Percentiles rank a stretch among this genome's conserved stretches.
phyloP scores from a whole-genome alignment of 2,329 filamentous ascomycete species.

The Parastagonospora nodorum region DNA sequence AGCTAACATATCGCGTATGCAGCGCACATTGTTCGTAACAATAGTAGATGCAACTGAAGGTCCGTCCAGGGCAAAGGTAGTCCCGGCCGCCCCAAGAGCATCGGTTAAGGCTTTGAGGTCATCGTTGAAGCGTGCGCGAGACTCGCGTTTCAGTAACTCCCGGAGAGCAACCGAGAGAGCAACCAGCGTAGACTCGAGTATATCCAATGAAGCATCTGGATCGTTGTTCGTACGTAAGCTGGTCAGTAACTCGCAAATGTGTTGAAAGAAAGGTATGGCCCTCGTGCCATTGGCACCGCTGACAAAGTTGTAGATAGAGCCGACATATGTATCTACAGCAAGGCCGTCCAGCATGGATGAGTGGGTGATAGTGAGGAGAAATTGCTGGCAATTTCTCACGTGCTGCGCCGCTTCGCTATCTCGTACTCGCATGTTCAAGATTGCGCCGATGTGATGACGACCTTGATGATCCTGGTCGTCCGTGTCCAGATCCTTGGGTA shows the following conservation, averaged over 20 bases:
- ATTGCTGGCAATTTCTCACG: slow-evolving; percentile 11
- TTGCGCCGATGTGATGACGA: slow-evolving; percentile 30
- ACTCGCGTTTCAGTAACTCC: slow-evolving; percentile 25
- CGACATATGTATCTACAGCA: slow-evolving; percentile 42
- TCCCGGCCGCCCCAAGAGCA: slow-evolving; percentile 7
- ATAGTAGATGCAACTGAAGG: not conserved
- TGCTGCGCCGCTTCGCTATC: slow-evolving; percentile 3
- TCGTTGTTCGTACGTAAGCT: not conserved
- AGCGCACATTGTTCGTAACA: slow-evolving; percentile 4
- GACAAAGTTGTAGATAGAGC: slow-evolving; percentile 43
- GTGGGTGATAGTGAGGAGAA: slow-evolving; percentile 42
- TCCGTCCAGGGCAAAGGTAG: slow-evolving; percentile 1
- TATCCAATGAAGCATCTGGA: not conserved
- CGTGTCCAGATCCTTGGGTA: slow-evolving; percentile 39
- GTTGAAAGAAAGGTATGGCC: slow-evolving; percentile 39
- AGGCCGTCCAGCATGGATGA: slow-evolving; percentile 40
- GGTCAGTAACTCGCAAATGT: slow-evolving; percentile 20
- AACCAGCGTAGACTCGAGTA: slow-evolving; percentile 7
- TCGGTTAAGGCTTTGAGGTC: slow-evolving; percentile 15
- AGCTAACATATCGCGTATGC: slow-evolving; percentile 20
- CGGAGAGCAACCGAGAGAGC: slow-evolving; percentile 17
- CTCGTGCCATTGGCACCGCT: slow-evolving; percentile 36
- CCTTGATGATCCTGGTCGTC: slow-evolving; percentile 32
- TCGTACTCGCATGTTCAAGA: slow-evolving; percentile 20
- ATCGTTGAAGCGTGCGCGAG: slow-evolving; percentile 26